Base-by-base conservation (phyloP, 495 filamentous ascomycete species). In the Rostrohypoxylon terebratum region DNA sequence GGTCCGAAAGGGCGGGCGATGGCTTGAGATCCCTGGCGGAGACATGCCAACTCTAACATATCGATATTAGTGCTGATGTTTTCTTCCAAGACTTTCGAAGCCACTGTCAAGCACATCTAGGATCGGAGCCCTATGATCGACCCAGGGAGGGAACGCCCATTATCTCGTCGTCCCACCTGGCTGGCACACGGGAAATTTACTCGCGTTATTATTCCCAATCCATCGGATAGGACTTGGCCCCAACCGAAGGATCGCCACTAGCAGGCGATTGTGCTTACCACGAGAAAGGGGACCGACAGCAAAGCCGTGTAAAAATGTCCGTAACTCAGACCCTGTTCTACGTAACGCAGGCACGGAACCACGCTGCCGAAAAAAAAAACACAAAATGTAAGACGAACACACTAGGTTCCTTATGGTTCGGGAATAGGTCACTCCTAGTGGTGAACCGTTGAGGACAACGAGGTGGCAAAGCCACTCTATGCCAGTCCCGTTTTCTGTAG, bases 21-120 rank as follows among this genome's bases (percentile, higher is more conserved):
- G 71, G 57, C 71, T 66, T 69, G 20, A 53, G 33, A 62, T 62
- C 58, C 70, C 61, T 66, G 51, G 57, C 14, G 38, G 28, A 55
- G 54, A 65, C 54, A 61, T 73, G 23, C 64, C 40, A 55, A 61
- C 38, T 53, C 65, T 59, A 28, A 33, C 55, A 59, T 61, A 58
- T 58, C 55, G 53, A 61, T 40, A 61, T 40, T 44, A 54, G 33
- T 50, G 48, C 38, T 59, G 31, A 42, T n/a, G n/a, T 48, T 57
- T 60, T 42, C 2, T 48, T 57, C 48, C 31, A 13, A 18, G 38
- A 21, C 50, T 10, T 55, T 55, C 10, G 18, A 45, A 55, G 66
- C 42, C 50, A 50, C 20, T 48, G 25, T 45, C 40, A 31, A 63
- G 40, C 58, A 53, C 34, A 40, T 23, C 36, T 23, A 57, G 48